Evolutionary conservation across 495 filamentous ascomycete species (phyloP).

Genomic region (Aspergillus cristatus): DNA sequence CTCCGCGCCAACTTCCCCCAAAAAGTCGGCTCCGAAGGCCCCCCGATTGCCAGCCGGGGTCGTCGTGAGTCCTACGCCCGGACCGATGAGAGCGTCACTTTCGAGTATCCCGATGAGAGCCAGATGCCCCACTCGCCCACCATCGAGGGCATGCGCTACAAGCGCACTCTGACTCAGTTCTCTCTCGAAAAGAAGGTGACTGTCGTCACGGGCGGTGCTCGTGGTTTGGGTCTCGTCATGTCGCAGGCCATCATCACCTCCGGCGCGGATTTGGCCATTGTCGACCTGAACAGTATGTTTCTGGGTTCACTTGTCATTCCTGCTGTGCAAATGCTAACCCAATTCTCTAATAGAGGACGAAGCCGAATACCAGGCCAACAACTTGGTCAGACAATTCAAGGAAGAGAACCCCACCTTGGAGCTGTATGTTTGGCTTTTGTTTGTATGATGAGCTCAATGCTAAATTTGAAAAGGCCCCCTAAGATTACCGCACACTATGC

Average conservation of each 20-base stretch:
- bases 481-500: constrained; percentile 82
- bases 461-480: constrained; percentile 45
- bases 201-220: constrained; percentile 77
- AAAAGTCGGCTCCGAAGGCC: no score
- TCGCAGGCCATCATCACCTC: constrained; percentile 76
- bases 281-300: constrained; percentile 87
- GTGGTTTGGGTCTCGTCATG: constrained; percentile 86
- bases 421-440: constrained; percentile 37
- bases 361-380: constrained; percentile 61
- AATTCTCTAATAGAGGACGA: constrained; percentile 81
- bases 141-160: constrained; percentile 61
- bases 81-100: constrained; percentile 65
- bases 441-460: neutral
- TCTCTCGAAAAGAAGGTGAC: constrained; percentile 69
- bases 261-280: constrained; percentile 82
- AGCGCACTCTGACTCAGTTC: constrained; percentile 64
- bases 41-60: no score
- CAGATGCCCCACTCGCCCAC: constrained; percentile 56
- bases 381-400: constrained; percentile 61
- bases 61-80: constrained; percentile 37
- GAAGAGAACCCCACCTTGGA: constrained; percentile 69
- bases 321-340: no score
- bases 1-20: no score
- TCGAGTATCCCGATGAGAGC: constrained; percentile 65
- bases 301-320: no score